phyloP scores from a whole-genome alignment of 352 stramenopile genomes.

The Phytophthora litchii region DNA sequence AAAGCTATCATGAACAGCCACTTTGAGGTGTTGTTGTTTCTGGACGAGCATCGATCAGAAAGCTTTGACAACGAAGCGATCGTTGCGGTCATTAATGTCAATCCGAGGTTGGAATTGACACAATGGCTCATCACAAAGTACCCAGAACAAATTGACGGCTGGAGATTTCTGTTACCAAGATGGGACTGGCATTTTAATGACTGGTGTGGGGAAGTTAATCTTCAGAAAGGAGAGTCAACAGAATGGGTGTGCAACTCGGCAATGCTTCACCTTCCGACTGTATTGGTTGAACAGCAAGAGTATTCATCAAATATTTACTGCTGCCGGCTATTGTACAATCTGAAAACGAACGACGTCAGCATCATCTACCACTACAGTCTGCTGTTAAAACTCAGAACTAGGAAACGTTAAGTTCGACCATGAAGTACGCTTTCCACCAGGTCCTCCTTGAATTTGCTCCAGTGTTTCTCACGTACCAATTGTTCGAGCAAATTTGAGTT shows the following conservation, averaged over 20 bases:
- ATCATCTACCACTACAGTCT: no score
- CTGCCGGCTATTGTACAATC: no score
- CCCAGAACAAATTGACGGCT: conserved; percentile 6
- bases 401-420: conserved; percentile 12
- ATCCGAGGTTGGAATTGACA: conserved; percentile 10
- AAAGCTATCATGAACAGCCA: conserved; percentile 7
- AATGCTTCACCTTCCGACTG: neutral
- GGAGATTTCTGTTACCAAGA: conserved; percentile 2
- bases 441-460: conserved; percentile 43
- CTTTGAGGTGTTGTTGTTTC: conserved; percentile 14
- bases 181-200: conserved; percentile 22
- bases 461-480: conserved; percentile 24
- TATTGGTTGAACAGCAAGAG: neutral
- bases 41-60: conserved; percentile 6
- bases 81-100: neutral
- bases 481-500: conserved; percentile 39
- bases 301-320: no score
- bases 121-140: conserved; percentile 17
- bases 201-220: conserved; percentile 10
- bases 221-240: neutral
- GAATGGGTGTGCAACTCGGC: conserved; percentile 6
- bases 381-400: no score
- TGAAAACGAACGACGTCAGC: no score
- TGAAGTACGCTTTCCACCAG: conserved; percentile 34
- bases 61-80: conserved; percentile 2